Percentiles rank a stretch among this genome's conserved stretches.
Conservation (phyloP, 2,329 filamentous ascomycete species). For the Pseudogymnoascus pannorum region DNA sequence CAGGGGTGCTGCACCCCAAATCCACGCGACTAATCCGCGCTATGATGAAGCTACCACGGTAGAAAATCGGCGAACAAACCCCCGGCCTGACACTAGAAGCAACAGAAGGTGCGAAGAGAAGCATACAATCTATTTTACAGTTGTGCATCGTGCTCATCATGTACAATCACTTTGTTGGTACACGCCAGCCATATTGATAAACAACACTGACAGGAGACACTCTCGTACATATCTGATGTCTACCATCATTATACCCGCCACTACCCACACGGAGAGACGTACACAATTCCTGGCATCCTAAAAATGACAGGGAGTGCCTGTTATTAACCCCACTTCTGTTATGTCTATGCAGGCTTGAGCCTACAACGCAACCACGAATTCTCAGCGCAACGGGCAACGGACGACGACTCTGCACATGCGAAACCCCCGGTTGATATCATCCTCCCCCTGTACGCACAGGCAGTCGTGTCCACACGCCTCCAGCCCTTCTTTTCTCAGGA, state of each 20-base stretch:
- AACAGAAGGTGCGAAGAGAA: neutral
- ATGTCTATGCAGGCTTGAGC: neutral
- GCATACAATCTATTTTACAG: constrained; percentile 4
- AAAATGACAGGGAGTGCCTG: neutral
- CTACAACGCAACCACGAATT: neutral
- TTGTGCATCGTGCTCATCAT: neutral
- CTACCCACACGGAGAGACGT: neutral
- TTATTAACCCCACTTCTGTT: neutral
- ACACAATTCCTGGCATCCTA: neutral
- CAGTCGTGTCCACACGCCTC: neutral
- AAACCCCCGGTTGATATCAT: neutral
- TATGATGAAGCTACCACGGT: constrained; percentile 3
- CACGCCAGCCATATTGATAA: neutral
- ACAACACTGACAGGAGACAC: neutral
- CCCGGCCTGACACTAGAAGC: neutral
- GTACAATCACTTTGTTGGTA: neutral
- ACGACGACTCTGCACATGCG: constrained; percentile 3
- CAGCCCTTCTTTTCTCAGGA: neutral
- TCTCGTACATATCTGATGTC: neutral
- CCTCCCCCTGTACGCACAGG: constrained; percentile 2
- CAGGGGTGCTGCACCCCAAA: neutral
- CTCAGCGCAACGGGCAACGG: neutral
- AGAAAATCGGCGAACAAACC: constrained; percentile 6
- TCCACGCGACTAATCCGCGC: neutral
- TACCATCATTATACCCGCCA: neutral